Conservation (phyloP, 305 asterid species). For the Petunia hybrid region DNA sequence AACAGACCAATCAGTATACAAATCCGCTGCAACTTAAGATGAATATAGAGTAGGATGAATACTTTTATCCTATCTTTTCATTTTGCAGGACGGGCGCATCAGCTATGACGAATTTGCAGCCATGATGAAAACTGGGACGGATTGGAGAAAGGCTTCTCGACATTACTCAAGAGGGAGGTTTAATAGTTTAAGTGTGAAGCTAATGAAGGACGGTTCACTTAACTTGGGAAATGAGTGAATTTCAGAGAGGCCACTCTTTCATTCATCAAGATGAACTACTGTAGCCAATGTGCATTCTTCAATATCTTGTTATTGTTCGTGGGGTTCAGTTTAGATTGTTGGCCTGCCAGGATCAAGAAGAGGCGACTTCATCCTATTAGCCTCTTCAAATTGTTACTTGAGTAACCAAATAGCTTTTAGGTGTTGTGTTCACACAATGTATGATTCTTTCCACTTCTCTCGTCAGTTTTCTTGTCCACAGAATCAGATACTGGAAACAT, state of each 20-base stretch:
- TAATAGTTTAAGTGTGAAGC: conserved; percentile 80
- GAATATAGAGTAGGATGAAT: not conserved
- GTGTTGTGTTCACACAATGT: not conserved
- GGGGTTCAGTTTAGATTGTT: conserved; percentile 49
- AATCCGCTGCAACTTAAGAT: not conserved
- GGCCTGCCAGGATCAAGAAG: conserved; percentile 47
- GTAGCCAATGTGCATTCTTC: conserved; percentile 35
- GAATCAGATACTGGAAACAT: not conserved
- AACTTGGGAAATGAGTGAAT: conserved; percentile 74
- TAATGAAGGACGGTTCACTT: conserved; percentile 88
- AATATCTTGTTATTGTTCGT: conserved; percentile 50
- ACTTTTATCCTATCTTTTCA: not conserved
- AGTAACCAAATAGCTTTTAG: not conserved
- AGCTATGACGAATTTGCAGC: conserved; percentile 90
- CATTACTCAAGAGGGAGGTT: conserved; percentile 94
- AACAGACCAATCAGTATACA: conserved; percentile 15
- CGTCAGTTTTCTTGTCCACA: not conserved
- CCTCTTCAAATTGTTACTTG: conserved; percentile 12
- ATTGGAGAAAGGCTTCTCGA: conserved; percentile 94
- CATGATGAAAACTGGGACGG: conserved; percentile 90
- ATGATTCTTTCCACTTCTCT: not conserved
- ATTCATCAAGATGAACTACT: conserved; percentile 10
- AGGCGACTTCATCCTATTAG: conserved; percentile 36
- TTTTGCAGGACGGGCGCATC: conserved; percentile 78
- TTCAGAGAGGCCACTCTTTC: conserved; percentile 39